A percentile compares a stretch with the other conserved stretches of the same genome.
These are phyloP conservation scores for Globisporangium perplexum DNA, from an alignment of 352 stramenopile genomes.

Conservation along the genomic window DNA sequence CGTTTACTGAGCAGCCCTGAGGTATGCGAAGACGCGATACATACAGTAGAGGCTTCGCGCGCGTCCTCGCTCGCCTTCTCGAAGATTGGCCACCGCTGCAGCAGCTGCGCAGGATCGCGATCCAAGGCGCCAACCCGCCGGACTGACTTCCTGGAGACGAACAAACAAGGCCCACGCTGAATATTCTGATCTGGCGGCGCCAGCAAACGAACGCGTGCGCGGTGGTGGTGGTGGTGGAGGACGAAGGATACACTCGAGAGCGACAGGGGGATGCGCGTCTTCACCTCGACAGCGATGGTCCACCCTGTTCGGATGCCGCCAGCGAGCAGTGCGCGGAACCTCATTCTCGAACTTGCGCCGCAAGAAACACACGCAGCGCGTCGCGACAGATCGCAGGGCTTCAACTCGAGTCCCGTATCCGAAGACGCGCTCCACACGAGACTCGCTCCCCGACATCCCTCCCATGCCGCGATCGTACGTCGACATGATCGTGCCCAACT, in stretches of 20 bases:
- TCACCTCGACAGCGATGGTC: neutral
- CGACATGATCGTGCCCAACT: constrained; percentile 2
- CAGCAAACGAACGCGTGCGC: neutral
- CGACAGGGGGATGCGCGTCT: neutral
- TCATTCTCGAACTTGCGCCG: constrained; percentile 32
- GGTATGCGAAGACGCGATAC: neutral
- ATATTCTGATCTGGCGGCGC: neutral
- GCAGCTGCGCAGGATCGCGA: constrained; percentile 1
- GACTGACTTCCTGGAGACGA: constrained; percentile 3
- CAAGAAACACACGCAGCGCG: constrained; percentile 4
- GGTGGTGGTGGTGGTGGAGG: too few species aligned
- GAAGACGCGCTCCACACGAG: too few species aligned
- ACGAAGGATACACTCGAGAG: neutral
- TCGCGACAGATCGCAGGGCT: neutral
- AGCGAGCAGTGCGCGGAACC: neutral
- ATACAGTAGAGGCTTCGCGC: neutral
- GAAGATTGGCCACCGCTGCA: neutral
- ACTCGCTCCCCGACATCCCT: neutral
- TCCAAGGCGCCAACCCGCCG: neutral
- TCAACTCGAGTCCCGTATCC: neutral
- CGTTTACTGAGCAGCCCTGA: too few species aligned
- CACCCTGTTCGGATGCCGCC: neutral
- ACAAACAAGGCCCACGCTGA: neutral
- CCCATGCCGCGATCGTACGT: neutral
- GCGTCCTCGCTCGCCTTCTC: neutral